Base-by-base conservation (phyloP, 192 early-diverging fungal genomes). In the Polychytrium aggregatum region DNA sequence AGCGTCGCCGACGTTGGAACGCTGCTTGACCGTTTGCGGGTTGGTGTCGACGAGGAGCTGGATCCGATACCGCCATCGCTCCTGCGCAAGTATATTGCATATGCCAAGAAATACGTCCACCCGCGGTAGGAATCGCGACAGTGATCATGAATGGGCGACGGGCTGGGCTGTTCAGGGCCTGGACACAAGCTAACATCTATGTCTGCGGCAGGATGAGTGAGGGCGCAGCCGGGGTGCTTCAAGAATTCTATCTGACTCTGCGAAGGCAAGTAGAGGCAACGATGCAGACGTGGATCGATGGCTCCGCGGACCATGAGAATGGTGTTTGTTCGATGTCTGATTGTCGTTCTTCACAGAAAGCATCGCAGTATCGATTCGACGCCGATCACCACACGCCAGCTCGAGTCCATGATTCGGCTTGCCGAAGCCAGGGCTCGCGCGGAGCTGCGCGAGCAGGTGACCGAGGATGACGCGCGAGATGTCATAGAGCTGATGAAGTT, bases 1-100 rank as follows among this genome's bases (percentile, higher is more conserved):
- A n/a, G n/a, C n/a, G n/a, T n/a, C n/a, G n/a, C n/a, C n/a, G n/a
- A n/a, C n/a, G n/a, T n/a, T n/a, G n/a, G n/a, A 44, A 21, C 64
- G 7, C 48, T 72, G 27, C 30, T 40, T 2, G 71, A 74, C 34
- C 50, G 69, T 8, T 50, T 86, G 24, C 68, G 65, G 17, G 57
- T 74, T 0, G 71, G 72, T 21, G 67, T 74, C 39, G 50, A 69
- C 17, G 57, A 72, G 7, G 50, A 67, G 24, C n/a, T 87, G 17
- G 76, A 80, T 24, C 57, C 74, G 0, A 66, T 90, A 33, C 83
- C 85, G 2, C 57, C 69, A 17, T 48, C 64, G 3, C 63, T 90
- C 24, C 43, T 90, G 30, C 76, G 86, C 47, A 86, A 87, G 52
- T 90, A 86, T 53, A 81, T 90, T 29, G 82, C 87, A 0, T 90